phyloP scores from a whole-genome alignment of 2,329 filamentous ascomycete genomes.

The Talaromyces marneffei region DNA sequence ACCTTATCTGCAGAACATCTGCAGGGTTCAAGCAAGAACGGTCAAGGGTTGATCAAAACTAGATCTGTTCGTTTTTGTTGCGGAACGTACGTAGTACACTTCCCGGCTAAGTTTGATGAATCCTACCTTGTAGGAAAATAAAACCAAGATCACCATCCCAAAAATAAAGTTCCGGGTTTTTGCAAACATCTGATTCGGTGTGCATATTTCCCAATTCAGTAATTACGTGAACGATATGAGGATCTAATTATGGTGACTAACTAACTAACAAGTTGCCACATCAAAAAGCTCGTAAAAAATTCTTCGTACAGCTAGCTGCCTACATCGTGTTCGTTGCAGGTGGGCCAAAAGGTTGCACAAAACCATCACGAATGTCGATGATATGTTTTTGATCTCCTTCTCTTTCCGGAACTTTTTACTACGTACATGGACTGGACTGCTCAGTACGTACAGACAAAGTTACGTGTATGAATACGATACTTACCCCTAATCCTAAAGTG shows the following conservation, averaged over 20 bases:
- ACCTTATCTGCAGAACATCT: neutral
- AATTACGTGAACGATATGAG: neutral
- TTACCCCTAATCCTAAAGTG: neutral
- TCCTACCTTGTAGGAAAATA: neutral
- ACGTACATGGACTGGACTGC: neutral
- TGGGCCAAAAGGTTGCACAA: neutral
- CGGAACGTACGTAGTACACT: neutral
- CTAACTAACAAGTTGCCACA: neutral
- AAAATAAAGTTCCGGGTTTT: neutral
- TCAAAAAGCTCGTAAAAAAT: neutral
- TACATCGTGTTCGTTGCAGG: neutral
- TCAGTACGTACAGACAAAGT: too few species aligned
- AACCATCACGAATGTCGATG: neutral
- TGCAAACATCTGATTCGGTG: neutral
- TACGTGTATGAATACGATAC: neutral
- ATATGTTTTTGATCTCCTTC: neutral
- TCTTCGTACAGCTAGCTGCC: neutral
- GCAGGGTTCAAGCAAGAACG: slow-evolving; percentile 3
- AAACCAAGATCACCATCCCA: neutral
- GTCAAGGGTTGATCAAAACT: neutral
- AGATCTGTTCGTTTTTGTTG: neutral
- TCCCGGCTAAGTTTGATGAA: neutral
- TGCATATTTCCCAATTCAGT: neutral
- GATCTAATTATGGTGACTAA: neutral
- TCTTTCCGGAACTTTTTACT: neutral